These are phyloP conservation scores for Trichothecium sympodiale DNA, from an alignment of 2,329 filamentous ascomycete genomes.

Conservation along the genomic window DNA sequence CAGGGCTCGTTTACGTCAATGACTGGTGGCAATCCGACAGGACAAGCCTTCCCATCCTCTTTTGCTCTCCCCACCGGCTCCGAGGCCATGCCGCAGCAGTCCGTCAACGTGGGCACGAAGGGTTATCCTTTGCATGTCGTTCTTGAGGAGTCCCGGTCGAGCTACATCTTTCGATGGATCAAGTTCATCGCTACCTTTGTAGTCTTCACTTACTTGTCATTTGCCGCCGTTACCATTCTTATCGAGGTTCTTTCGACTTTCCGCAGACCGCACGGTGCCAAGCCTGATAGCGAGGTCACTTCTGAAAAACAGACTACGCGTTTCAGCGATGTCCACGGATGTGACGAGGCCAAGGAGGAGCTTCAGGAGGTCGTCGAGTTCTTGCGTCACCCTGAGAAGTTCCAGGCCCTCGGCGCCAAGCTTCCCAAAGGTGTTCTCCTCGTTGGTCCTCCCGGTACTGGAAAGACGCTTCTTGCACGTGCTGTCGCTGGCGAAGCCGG, in stretches of 20 bases:
- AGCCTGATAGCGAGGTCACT: slow-evolving; percentile 73
- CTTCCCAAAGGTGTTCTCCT: slow-evolving; percentile 93
- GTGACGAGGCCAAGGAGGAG: slow-evolving; percentile 96
- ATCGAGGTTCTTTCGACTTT: slow-evolving; percentile 62
- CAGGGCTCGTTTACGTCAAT: slow-evolving; percentile 9
- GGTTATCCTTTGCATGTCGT: slow-evolving; percentile 88
- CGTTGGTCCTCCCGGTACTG: slow-evolving; percentile 90
- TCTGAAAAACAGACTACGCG: slow-evolving; percentile 85
- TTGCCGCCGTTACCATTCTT: slow-evolving; percentile 70
- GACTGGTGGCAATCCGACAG: slow-evolving; percentile 9
- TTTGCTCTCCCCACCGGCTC: neutral
- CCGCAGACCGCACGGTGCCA: slow-evolving; percentile 59
- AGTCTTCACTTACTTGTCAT: slow-evolving; percentile 65
- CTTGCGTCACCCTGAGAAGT: slow-evolving; percentile 82
- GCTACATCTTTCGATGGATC: slow-evolving; percentile 78
- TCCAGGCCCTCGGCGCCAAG: slow-evolving; percentile 89
- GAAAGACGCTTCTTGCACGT: slow-evolving; percentile 90
- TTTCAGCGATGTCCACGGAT: slow-evolving; percentile 91
- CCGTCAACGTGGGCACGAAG: slow-evolving; percentile 47
- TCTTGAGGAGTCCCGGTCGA: slow-evolving; percentile 78
- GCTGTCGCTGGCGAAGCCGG: slow-evolving; percentile 95
- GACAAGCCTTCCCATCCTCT: slow-evolving; percentile 4
- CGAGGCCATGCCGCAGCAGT: neutral
- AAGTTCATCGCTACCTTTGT: slow-evolving; percentile 75
- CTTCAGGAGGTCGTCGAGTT: slow-evolving; percentile 96